Percentiles rank a stretch among this genome's conserved stretches.
phyloP scores from a whole-genome alignment of 345 rosid genomes.

The Schrenkiella parvula region DNA sequence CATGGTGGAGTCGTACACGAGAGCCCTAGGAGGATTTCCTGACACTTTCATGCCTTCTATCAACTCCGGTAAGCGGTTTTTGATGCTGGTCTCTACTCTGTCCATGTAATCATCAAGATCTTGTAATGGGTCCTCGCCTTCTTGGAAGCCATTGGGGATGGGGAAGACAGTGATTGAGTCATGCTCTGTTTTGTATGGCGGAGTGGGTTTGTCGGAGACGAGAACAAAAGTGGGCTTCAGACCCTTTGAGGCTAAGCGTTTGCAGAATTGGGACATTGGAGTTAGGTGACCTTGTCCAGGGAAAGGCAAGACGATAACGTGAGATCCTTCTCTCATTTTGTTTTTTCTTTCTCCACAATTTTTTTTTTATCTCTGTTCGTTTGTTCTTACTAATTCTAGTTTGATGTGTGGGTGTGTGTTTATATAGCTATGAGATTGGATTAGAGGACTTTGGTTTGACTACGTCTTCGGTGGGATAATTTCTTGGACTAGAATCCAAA shows the following conservation, averaged over 20 bases:
- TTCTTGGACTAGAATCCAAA: constrained; percentile 8
- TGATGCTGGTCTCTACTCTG: constrained; percentile 16
- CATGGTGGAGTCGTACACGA: constrained; percentile 44
- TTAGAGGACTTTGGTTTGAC: constrained; percentile 5
- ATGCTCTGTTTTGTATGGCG: constrained; percentile 25
- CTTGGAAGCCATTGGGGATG: constrained; percentile 30
- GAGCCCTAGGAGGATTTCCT: constrained; percentile 13
- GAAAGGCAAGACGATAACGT: constrained; percentile 38
- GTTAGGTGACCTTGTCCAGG: constrained; percentile 57
- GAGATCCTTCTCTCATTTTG: constrained; percentile 20
- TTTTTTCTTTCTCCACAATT: no score
- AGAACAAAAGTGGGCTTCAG: constrained; percentile 37
- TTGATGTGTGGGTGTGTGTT: neutral
- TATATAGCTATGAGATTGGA: neutral
- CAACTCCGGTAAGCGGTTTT: constrained; percentile 31
- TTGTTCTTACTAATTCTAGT: neutral
- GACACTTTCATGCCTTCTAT: constrained; percentile 22
- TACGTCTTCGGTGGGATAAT: constrained; percentile 4
- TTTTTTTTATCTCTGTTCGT: neutral
- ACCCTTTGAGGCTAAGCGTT: constrained; percentile 50
- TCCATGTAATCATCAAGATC: constrained; percentile 23
- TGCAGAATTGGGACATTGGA: constrained; percentile 58
- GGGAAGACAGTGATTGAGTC: constrained; percentile 27
- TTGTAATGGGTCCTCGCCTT: constrained; percentile 17
- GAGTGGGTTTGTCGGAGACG: constrained; percentile 30